Conservation (phyloP, 345 rosid species). For the Bruguiera sexangula region DNA sequence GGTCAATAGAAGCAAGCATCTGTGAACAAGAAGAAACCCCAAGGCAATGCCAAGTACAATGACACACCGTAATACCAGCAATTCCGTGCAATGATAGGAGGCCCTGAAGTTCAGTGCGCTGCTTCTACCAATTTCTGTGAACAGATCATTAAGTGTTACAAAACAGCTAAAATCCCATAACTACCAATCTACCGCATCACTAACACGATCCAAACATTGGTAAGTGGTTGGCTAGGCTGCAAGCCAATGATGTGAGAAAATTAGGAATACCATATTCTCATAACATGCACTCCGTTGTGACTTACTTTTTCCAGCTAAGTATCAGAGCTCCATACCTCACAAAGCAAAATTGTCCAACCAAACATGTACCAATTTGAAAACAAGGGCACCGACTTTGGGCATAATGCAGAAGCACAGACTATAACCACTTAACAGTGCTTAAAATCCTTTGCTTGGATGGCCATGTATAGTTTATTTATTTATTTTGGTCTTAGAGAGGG, state of each 20-base stretch:
- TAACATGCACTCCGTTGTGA: neutral
- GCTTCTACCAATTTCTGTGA: conserved; percentile 43
- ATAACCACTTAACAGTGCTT: too few species aligned
- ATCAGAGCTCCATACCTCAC: neutral
- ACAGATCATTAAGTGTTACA: conserved; percentile 17
- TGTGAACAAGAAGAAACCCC: conserved; percentile 15
- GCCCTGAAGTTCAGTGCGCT: conserved; percentile 34
- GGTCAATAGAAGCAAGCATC: conserved; percentile 17
- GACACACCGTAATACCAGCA: conserved; percentile 24
- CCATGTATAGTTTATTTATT: too few species aligned
- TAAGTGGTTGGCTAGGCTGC: neutral
- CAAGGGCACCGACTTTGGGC: too few species aligned
- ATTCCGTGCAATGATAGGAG: conserved; percentile 1
- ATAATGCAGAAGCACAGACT: too few species aligned
- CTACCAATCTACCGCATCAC: neutral
- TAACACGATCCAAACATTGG: neutral
- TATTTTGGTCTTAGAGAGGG: too few species aligned
- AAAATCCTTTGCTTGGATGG: too few species aligned
- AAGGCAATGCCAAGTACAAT: conserved; percentile 10
- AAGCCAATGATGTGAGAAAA: neutral
- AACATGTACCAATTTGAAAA: too few species aligned
- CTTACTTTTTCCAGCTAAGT: neutral
- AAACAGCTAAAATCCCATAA: neutral
- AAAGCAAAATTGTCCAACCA: too few species aligned
- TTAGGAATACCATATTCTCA: neutral